Evolutionary conservation across 805 yeast species (phyloP).

Genomic region (Debaryomyces prosopidis): DNA sequence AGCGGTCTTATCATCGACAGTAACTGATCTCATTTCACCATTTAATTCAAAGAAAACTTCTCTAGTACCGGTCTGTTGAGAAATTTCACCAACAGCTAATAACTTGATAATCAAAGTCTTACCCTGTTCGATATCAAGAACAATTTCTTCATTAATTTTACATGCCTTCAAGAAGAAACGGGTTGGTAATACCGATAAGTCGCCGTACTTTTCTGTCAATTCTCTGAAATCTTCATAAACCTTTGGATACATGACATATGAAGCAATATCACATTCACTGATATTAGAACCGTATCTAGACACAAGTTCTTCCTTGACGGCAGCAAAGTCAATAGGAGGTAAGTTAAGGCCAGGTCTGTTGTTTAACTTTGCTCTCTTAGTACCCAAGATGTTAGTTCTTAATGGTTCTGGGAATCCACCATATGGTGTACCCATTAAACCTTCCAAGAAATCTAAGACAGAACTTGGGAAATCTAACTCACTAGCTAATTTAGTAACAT

Average conservation of each 20-base stretch:
- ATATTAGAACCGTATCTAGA: conserved; percentile 73
- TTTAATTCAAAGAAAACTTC: conserved; percentile 97
- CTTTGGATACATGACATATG: conserved; percentile 97
- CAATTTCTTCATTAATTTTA: conserved; percentile 82
- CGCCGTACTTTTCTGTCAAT: conserved; percentile 78
- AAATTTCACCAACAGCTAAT: conserved; percentile 89
- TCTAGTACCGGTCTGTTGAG: conserved; percentile 82
- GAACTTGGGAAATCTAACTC: conserved; percentile 98
- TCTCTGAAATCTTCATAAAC: conserved; percentile 88
- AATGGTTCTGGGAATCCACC: conserved; percentile 99
- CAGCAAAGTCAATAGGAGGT: conserved; percentile 77
- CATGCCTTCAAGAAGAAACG: conserved; percentile 87
- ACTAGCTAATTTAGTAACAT: conserved; percentile 82
- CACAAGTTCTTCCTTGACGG: conserved; percentile 69
- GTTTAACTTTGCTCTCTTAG: conserved; percentile 88
- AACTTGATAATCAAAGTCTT: conserved; percentile 87
- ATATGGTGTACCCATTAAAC: conserved; percentile 98
- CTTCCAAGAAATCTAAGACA: conserved; percentile 97
- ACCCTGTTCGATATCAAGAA: conserved; percentile 91
- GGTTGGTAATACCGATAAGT: conserved; percentile 91
- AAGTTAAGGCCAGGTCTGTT: conserved; percentile 90
- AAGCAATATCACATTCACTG: conserved; percentile 87
- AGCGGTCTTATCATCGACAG: conserved; percentile 84
- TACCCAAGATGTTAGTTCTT: conserved; percentile 85
- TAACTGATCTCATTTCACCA: conserved; percentile 96